Conservation (phyloP, 495 filamentous ascomycete genomes). For the Daldinia loculata region DNA sequence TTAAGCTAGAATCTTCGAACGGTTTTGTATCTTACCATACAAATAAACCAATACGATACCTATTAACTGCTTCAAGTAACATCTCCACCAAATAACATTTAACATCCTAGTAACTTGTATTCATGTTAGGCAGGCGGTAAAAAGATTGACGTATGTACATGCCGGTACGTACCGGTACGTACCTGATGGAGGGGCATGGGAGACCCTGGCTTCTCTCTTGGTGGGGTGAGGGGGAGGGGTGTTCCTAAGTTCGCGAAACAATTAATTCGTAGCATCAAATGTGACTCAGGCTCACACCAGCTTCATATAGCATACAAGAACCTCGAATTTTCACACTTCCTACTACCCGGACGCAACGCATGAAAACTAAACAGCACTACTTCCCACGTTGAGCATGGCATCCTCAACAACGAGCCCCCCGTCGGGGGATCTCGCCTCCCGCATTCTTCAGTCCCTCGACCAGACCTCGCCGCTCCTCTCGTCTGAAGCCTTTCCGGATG, state of each 20-base stretch:
- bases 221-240: conserved; percentile 12
- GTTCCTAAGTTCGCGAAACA: conserved; percentile 11
- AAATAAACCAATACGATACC: no score
- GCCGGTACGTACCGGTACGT: not conserved
- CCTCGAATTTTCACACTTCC: not conserved
- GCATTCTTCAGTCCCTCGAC: conserved; percentile 73
- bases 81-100: no score
- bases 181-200: conserved; percentile 17
- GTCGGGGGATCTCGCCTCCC: conserved; percentile 65
- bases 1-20: no score
- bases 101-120: no score
- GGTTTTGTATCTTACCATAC: no score
- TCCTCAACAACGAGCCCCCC: conserved; percentile 28
- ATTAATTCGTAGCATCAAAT: conserved; percentile 8
- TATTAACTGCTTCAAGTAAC: no score
- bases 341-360: not conserved
- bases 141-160: not conserved
- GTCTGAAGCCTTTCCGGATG: conserved; percentile 76
- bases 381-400: conserved; percentile 39
- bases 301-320: not conserved
- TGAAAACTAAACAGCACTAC: not conserved
- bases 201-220: conserved; percentile 6
- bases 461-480: conserved; percentile 73
- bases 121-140: conserved; percentile 17
- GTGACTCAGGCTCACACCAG: conserved; percentile 25